Evolutionary conservation across 2,329 filamentous ascomycete species (phyloP), one percentile per base, ranked within the genome.

Genomic region (Claviceps humidiphila): DNA sequence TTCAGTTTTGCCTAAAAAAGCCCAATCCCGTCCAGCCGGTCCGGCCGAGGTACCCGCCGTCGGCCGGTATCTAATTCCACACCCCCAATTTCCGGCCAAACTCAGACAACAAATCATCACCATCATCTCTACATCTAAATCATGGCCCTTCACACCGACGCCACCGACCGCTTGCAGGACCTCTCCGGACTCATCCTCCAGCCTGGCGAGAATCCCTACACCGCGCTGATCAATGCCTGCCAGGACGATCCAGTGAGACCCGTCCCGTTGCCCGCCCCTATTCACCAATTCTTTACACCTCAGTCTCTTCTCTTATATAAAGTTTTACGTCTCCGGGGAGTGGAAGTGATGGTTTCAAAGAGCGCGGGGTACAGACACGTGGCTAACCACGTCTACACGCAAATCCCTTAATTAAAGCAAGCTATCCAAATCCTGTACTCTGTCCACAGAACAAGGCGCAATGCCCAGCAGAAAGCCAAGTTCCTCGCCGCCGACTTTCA

Each of bases 351-450:
- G 30, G 9, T 34, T 34, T 34, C 9, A 11, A 11, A 34, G 30
- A 34, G 30, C 30, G 30, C 30, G n/a, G 17, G 17, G 8, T 2
- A 17, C 9, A n/a, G 39, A 41, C 39, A 41, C 7, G 39, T n/a
- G n/a, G 39, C 39, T 17, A 41, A 16, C 9, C 5, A 8, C 14
- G 16, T 6, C 39, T 41, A 14, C 39, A 8, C n/a, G 39, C 13
- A 17, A 11, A 22, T 13, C 22, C 42, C 14, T 16, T 14, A 13
- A 17, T 14, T 13, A 5, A 30, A 88, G 84, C 66, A 69, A 22
- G 70, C 82, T 60, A 83, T 95, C 11, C 87, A 90, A 68, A 66
- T 71, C 6, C 76, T 82, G 43, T 97, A 96, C 66, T 73, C 77
- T 11, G 75, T 73, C 1, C 91, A 97, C 63, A 83, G 91, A 49